Conservation (phyloP, 2,329 filamentous ascomycete genomes). For the Neonectria faginata region DNA sequence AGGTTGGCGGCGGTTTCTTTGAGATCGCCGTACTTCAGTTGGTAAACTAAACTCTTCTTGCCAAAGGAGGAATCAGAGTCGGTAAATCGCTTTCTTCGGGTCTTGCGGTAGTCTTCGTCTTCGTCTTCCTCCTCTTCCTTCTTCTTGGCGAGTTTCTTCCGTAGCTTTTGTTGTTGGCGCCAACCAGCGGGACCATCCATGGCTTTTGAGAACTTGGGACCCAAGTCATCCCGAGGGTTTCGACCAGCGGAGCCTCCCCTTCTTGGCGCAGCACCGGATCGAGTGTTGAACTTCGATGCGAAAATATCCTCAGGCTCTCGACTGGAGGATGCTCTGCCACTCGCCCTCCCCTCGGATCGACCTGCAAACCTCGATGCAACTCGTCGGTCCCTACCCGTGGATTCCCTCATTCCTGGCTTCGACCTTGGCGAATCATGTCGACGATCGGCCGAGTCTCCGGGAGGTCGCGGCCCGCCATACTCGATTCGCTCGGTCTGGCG, state of each 20-base stretch:
- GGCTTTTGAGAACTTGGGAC: slow-evolving; percentile 45
- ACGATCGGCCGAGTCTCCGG: slow-evolving; percentile 14
- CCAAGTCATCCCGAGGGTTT: slow-evolving; percentile 32
- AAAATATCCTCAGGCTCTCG: slow-evolving; percentile 35
- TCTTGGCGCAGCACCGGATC: neutral
- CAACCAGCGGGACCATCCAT: slow-evolving; percentile 46
- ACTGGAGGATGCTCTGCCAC: slow-evolving; percentile 7
- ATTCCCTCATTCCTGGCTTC: neutral
- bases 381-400: slow-evolving; percentile 24
- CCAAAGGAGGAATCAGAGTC: slow-evolving; percentile 63
- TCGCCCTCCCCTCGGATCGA: neutral
- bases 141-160: slow-evolving; percentile 63
- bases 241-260: slow-evolving; percentile 12
- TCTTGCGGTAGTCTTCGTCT: slow-evolving; percentile 52
- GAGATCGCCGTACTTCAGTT: slow-evolving; percentile 60
- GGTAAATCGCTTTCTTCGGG: slow-evolving; percentile 64
- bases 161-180: slow-evolving; percentile 58
- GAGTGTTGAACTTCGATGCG: slow-evolving; percentile 39
- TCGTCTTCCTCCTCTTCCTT: slow-evolving; percentile 52
- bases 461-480: slow-evolving; percentile 38
- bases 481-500: slow-evolving; percentile 59
- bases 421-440: slow-evolving; percentile 12
- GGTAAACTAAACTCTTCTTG: slow-evolving; percentile 67
- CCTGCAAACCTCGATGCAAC: slow-evolving; percentile 10
- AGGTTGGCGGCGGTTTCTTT: slow-evolving; percentile 45